A percentile compares a stretch with the other conserved stretches of the same genome.
These are phyloP conservation scores for Thermomucor indicae-seudaticae DNA, from an alignment of 371 early-diverging fungal genomes.

Conservation along the genomic window DNA sequence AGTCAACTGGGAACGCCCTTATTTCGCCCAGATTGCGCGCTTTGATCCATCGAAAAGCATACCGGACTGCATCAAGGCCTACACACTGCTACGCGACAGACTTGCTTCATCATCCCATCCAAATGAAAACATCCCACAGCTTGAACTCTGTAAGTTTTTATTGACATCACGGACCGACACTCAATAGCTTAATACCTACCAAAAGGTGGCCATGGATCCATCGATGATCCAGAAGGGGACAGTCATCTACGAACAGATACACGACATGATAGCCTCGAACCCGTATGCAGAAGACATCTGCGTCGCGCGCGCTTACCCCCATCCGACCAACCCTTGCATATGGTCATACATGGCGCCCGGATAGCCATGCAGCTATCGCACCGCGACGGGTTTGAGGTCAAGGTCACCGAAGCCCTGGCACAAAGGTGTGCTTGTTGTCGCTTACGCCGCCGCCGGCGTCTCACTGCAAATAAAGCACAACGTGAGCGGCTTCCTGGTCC, in stretches of 20 bases:
- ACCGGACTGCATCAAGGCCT: conserved; percentile 73
- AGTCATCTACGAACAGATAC: conserved; percentile 61
- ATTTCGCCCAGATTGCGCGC: conserved; percentile 82
- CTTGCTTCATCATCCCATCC: too few species aligned
- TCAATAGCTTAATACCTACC: neutral
- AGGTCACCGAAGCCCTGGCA: conserved; percentile 80
- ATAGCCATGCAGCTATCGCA: conserved; percentile 78
- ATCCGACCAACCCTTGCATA: conserved; percentile 78
- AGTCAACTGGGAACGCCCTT: conserved; percentile 62
- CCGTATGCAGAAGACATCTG: conserved; percentile 55
- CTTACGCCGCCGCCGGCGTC: conserved; percentile 71
- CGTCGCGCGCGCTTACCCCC: conserved; percentile 68
- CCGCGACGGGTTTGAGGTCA: conserved; percentile 88
- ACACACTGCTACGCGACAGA: conserved; percentile 56
- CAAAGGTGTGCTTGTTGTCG: conserved; percentile 57
- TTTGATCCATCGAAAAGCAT: conserved; percentile 91
- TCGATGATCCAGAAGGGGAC: conserved; percentile 91
- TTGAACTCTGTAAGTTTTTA: conserved; percentile 68
- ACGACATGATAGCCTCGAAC: conserved; percentile 42
- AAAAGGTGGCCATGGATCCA: conserved; percentile 69
- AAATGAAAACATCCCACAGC: conserved; percentile 24
- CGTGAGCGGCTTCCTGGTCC: conserved; percentile 63
- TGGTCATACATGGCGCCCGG: conserved; percentile 63
- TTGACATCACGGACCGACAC: too few species aligned
- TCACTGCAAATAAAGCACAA: conserved; percentile 76